phyloP scores from a whole-genome alignment of 371 early-diverging fungal genomes.

The Mortierella sp. region DNA sequence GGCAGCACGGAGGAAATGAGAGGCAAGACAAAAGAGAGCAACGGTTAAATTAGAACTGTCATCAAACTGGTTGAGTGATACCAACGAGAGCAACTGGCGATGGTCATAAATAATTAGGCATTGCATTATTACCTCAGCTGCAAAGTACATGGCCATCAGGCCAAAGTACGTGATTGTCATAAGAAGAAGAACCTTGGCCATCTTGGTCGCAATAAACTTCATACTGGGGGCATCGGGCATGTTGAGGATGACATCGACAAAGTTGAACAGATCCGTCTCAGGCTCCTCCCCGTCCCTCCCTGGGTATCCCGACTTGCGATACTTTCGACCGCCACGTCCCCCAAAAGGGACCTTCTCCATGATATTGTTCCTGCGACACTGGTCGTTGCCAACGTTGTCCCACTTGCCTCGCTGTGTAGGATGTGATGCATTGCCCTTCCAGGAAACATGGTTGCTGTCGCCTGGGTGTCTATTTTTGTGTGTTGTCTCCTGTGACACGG shows the following conservation, averaged over 20 bases:
- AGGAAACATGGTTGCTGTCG: background rate
- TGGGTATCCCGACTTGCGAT: conserved; percentile 40
- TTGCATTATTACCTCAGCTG: conserved; percentile 38
- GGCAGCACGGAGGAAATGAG: background rate
- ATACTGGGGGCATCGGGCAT: conserved; percentile 30
- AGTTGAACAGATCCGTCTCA: conserved; percentile 48
- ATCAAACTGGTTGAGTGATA: background rate
- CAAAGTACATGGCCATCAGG: conserved; percentile 50
- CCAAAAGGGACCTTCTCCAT: background rate
- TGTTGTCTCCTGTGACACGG: background rate
- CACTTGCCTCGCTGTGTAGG: background rate
- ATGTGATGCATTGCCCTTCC: background rate
- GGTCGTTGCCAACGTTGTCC: background rate
- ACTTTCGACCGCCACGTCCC: background rate
- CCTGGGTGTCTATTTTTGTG: background rate
- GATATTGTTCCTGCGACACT: background rate
- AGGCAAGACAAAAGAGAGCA: too few species aligned
- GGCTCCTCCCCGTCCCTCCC: conserved; percentile 46
- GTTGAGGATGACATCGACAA: conserved; percentile 36
- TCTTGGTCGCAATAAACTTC: conserved; percentile 16
- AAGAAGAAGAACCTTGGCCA: conserved; percentile 27
- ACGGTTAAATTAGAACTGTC: background rate
- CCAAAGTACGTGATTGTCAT: conserved; percentile 42
- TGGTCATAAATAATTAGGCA: background rate
- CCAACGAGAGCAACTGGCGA: background rate